Evolutionary conservation across 352 stramenopile species (phyloP).

Genomic region (Pythium phragmitis): DNA sequence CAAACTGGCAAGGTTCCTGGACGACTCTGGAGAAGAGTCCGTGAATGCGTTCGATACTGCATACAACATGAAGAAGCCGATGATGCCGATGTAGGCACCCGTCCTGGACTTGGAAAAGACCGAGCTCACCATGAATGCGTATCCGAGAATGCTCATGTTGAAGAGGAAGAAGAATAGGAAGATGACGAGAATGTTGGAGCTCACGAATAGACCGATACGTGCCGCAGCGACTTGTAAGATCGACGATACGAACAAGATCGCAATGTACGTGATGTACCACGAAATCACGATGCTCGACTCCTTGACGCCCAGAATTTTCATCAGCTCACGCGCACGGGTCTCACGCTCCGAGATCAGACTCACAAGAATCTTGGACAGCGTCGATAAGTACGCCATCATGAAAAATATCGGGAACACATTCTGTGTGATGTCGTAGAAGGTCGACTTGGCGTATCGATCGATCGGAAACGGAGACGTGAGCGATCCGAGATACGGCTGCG

Average conservation of each 20-base stretch:
- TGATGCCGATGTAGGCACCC: constrained; percentile 60
- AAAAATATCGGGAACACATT: constrained; percentile 63
- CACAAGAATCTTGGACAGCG: constrained; percentile 62
- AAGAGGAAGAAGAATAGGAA: constrained; percentile 44
- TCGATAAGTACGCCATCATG: constrained; percentile 74
- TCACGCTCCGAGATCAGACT: constrained; percentile 83
- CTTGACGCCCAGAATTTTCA: constrained; percentile 88
- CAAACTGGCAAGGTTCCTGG: constrained; percentile 41
- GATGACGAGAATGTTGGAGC: constrained; percentile 20
- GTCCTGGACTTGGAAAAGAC: constrained; percentile 48
- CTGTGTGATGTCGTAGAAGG: constrained; percentile 43
- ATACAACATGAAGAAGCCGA: constrained; percentile 30
- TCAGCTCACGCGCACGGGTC: constrained; percentile 63
- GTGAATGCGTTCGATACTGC: constrained; percentile 31
- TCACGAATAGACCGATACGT: constrained; percentile 32
- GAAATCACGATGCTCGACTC: constrained; percentile 60
- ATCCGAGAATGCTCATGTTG: constrained; percentile 29
- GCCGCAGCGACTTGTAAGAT: constrained; percentile 52
- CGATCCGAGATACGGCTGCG: constrained; percentile 7
- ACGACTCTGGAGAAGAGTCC: constrained; percentile 17
- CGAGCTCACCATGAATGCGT: constrained; percentile 32
- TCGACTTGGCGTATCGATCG: constrained; percentile 7
- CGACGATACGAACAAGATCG: constrained; percentile 69
- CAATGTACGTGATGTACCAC: constrained; percentile 87
- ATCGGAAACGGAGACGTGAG: constrained; percentile 10